phyloP scores from a whole-genome alignment of 2,329 filamentous ascomycete genomes.

The Dactylellina parvicollis region DNA sequence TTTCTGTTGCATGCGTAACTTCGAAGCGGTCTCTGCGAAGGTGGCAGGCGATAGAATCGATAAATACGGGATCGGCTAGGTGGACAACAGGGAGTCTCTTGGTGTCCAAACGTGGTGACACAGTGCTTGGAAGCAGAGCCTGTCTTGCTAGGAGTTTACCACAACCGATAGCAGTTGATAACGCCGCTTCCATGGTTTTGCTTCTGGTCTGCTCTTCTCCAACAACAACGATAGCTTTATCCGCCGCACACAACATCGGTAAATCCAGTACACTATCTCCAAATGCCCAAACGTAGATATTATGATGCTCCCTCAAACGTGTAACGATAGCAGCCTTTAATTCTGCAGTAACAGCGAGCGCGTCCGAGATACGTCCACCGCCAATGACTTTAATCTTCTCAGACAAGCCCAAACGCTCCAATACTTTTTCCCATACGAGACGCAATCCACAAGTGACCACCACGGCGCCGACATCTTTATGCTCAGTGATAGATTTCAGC shows the following conservation, averaged over 20 bases:
- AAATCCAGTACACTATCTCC: slow-evolving; percentile 69
- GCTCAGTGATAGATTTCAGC: slow-evolving; percentile 59
- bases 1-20: slow-evolving; percentile 63
- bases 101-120: slow-evolving; percentile 63
- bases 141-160: slow-evolving; percentile 64
- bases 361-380: slow-evolving; percentile 64
- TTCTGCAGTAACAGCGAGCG: slow-evolving; percentile 65
- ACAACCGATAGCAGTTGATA: slow-evolving; percentile 63
- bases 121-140: slow-evolving; percentile 63
- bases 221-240: slow-evolving; percentile 69
- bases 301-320: slow-evolving; percentile 60
- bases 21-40: slow-evolving; percentile 37
- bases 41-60: slow-evolving; percentile 56
- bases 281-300: slow-evolving; percentile 67
- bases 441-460: slow-evolving; percentile 69
- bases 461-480: slow-evolving; percentile 63
- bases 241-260: slow-evolving; percentile 67
- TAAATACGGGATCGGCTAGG: slow-evolving; percentile 59
- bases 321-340: slow-evolving; percentile 66
- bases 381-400: slow-evolving; percentile 66
- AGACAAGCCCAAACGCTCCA: slow-evolving; percentile 63
- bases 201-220: slow-evolving; percentile 65
- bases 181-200: slow-evolving; percentile 58
- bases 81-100: slow-evolving; percentile 62
- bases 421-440: slow-evolving; percentile 68